These are phyloP conservation scores for Zasmidium cellare DNA, from an alignment of 2,329 filamentous ascomycete species.

Conservation along the genomic window DNA sequence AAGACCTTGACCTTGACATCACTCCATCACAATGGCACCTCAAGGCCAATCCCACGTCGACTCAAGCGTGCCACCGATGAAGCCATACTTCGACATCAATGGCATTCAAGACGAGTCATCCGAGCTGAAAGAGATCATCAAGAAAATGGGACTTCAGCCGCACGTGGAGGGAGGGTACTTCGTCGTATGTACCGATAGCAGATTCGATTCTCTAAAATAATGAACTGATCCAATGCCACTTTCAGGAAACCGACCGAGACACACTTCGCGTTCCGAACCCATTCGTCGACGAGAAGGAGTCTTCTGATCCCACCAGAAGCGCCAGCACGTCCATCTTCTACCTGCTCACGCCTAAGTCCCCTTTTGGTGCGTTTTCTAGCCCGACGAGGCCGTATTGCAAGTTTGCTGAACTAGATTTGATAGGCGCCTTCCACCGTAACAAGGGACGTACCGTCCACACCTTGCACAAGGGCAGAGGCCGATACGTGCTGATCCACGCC, in stretches of 20 bases:
- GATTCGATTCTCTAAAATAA: too few relatives aligned
- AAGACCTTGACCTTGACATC: too few relatives aligned
- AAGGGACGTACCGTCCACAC: conserved; percentile 54
- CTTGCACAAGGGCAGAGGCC: conserved; percentile 61
- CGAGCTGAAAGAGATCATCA: conserved; percentile 41
- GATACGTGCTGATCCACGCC: conserved; percentile 65
- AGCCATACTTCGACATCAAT: conserved; percentile 23
- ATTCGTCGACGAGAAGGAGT: conserved; percentile 41
- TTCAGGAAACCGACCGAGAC: conserved; percentile 58
- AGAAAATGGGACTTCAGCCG: conserved; percentile 49
- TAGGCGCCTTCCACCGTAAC: conserved; percentile 4
- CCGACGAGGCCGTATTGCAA: conserved; percentile 54
- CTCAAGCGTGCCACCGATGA: conserved; percentile 24
- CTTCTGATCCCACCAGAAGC: conserved; percentile 46
- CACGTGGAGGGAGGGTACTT: conserved; percentile 69
- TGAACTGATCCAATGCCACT: too few relatives aligned
- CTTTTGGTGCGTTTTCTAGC: conserved; percentile 61
- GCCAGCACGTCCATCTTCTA: conserved; percentile 66
- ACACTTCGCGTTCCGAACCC: conserved; percentile 56
- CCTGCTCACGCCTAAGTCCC: conserved; percentile 57
- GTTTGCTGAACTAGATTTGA: conserved; percentile 25
- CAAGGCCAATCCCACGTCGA: conserved; percentile 20
- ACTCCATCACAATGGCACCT: not conserved
- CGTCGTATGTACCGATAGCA: conserved; percentile 23
- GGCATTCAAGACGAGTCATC: conserved; percentile 11